Base-by-base conservation (phyloP, 768 basidiomycete genomes). In the Amanita exitialis region DNA sequence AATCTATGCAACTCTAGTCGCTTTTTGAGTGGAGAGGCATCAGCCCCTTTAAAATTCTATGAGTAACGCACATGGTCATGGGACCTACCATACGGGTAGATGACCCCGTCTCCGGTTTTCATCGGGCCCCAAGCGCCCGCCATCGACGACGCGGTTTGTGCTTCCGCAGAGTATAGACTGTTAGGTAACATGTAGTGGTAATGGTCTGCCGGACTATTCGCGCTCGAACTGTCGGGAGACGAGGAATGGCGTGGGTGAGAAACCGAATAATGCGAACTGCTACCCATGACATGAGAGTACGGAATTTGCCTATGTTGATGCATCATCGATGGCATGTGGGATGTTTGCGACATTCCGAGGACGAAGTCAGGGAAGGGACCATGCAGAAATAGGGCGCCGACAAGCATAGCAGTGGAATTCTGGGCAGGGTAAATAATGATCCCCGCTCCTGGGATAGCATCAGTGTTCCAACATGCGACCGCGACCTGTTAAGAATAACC, bases 401-500 rank as follows among this genome's bases (percentile, higher is more conserved):
- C 69, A 18, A 79, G 69, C 41, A 78, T 59, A 16, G 74, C 71
- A 52, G 70, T 75, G 1, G 77, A 76, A 56, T 76, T 75, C 47
- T 69, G 69, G 27, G 75, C 69, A 36, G 78, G 77, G 53, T 74
- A 74, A 44, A 80, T 70, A 36, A 80, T 67, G 57, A 82, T 70
- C 44, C 77, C 77, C 52, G 73, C 70, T 34, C 75, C 75, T 45
- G 64, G 63, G 41, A 74, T 65, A 34, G 66, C 65, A 52, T 73
- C 69, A 34, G 65, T 66, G 55, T 70, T 71, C 78, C 78, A 82
- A 57, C 66, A 66, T 38, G 74, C 75, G 58, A 78, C 64, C 28
- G 72, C 78, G 56, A 77, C 72, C 79, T 78, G 53, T 37, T 15
- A 42, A 34, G 15, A 42, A 39, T 16, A 30, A 49, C 12, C 5